phyloP scores from a whole-genome alignment of 805 yeast genomes.

The Cyberlindnera samutprakarnensis region DNA sequence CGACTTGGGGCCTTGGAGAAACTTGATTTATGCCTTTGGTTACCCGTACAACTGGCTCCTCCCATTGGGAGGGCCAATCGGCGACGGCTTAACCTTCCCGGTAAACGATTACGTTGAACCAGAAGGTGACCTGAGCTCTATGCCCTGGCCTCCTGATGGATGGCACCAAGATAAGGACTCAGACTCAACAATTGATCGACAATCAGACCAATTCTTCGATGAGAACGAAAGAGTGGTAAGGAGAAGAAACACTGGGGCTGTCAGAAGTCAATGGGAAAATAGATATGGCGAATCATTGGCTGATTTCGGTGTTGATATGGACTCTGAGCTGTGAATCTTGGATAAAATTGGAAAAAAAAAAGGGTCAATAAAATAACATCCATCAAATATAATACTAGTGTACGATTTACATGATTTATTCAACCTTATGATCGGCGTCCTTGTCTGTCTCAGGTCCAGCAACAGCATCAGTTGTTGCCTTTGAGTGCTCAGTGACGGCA shows the following conservation, averaged over 20 bases:
- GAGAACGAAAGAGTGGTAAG: slow-evolving; percentile 24
- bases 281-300: slow-evolving; percentile 75
- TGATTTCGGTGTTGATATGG: slow-evolving; percentile 85
- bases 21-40: slow-evolving; percentile 51
- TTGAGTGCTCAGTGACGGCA: slow-evolving; percentile 10
- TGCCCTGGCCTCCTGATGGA: slow-evolving; percentile 96
- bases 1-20: slow-evolving; percentile 55
- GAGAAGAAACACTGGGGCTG: slow-evolving; percentile 13
- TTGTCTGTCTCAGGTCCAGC: slow-evolving; percentile 15
- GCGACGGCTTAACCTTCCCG: slow-evolving; percentile 51
- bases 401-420: slow-evolving; percentile 4
- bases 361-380: background rate
- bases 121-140: slow-evolving; percentile 45
- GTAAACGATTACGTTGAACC: slow-evolving; percentile 44
- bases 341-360: background rate
- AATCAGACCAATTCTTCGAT: slow-evolving; percentile 1
- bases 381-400: background rate
- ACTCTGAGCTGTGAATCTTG: slow-evolving; percentile 25
- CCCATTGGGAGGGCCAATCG: slow-evolving; percentile 62
- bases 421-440: slow-evolving; percentile 28
- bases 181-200: too few relatives aligned
- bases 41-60: slow-evolving; percentile 54
- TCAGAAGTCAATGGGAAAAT: slow-evolving; percentile 57
- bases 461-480: slow-evolving; percentile 5
- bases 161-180: slow-evolving; percentile 33